A percentile compares a stretch with the other conserved stretches of the same genome.
phyloP scores from a whole-genome alignment of 352 stramenopile species.

The Phytophthora hibernalis region DNA sequence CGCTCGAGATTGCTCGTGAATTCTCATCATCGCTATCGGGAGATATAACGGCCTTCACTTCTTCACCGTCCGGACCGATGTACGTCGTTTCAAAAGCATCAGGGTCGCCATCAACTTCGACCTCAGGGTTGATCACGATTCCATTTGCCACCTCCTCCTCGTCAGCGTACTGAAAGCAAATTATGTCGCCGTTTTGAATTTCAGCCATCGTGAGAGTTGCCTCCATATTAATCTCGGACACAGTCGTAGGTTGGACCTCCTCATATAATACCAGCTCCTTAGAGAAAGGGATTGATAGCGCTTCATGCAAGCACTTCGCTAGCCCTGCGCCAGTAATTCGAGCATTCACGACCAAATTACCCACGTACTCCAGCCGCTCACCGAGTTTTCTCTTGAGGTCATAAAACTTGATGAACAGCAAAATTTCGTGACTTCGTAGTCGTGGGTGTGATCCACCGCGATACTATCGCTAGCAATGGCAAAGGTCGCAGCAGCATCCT shows the following conservation, averaged over 20 bases:
- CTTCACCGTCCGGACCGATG: conserved; percentile 35
- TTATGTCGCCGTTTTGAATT: conserved; percentile 87
- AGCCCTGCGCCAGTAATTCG: conserved; percentile 66
- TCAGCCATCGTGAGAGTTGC: conserved; percentile 55
- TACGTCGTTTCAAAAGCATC: conserved; percentile 34
- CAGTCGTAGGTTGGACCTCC: conserved; percentile 70
- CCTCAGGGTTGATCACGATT: conserved; percentile 26
- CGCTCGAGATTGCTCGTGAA: conserved; percentile 17
- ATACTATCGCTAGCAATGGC: conserved; percentile 16
- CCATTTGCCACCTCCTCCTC: conserved; percentile 35
- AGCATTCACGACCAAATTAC: conserved; percentile 77
- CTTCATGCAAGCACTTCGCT: conserved; percentile 55
- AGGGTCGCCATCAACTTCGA: conserved; percentile 35
- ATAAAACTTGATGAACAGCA: conserved; percentile 90
- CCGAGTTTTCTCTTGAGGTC: conserved; percentile 62
- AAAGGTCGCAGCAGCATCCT: conserved; percentile 19
- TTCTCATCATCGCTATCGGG: conserved; percentile 25
- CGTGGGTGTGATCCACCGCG: conserved; percentile 21
- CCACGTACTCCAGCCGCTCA: conserved; percentile 81
- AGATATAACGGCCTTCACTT: conserved; percentile 30
- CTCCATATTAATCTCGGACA: conserved; percentile 66
- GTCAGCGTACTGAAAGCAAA: conserved; percentile 77
- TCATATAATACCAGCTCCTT: conserved; percentile 79
- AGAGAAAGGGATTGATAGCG: conserved; percentile 54
- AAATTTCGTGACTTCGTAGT: conserved; percentile 56